Base-by-base conservation (phyloP, 2,329 filamentous ascomycete genomes). In the Exserohilum turcica region DNA sequence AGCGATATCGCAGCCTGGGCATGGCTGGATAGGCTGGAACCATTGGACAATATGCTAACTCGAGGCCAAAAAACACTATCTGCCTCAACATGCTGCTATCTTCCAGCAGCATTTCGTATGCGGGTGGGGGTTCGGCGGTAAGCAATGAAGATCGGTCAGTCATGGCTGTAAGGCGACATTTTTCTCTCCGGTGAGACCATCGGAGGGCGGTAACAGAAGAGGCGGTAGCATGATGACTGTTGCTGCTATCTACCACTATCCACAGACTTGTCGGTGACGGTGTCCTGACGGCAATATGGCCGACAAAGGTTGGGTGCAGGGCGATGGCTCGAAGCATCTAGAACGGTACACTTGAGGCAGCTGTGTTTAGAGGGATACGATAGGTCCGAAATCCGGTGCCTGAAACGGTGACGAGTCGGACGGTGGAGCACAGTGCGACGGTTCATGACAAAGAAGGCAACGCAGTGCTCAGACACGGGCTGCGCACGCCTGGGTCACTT, bases 301-400 rank as follows among this genome's bases (percentile, higher is more conserved):
- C 21, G 21, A 24, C 21, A 24, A 24, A 35, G 13, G 32, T 35
- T 35, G 32, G 32, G 28, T 35, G n/a, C 18, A 12, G 33, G 27
- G 35, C 21, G 45, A 48, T 49, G 27, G n/a, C n/a, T 16, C 21
- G 39, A 39, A 45, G 31, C 32, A 48, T 54, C 39, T 50, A 33
- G 40, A 54, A 35, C 27, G 21, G 21, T 45, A 37, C n/a, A 39
- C 16, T 42, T 12, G 24, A 71, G 63, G 66, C 66, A 67, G 48
- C 59, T 31, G 43, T 42, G 33, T 64, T 67, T 62, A 32, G 44
- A 16, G 48, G 15, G 35, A 51, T 48, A 18, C 60, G 55, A 70
- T 69, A 62, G 62, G 68, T 52, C 57, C 16, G 57, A 61, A 70
- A 63, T 59, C 56, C 59, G 65, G 45, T 70, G 68, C 66, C 66